Base-by-base conservation (phyloP, 2,329 filamentous ascomycete genomes). In the Stenocarpella maydis region DNA sequence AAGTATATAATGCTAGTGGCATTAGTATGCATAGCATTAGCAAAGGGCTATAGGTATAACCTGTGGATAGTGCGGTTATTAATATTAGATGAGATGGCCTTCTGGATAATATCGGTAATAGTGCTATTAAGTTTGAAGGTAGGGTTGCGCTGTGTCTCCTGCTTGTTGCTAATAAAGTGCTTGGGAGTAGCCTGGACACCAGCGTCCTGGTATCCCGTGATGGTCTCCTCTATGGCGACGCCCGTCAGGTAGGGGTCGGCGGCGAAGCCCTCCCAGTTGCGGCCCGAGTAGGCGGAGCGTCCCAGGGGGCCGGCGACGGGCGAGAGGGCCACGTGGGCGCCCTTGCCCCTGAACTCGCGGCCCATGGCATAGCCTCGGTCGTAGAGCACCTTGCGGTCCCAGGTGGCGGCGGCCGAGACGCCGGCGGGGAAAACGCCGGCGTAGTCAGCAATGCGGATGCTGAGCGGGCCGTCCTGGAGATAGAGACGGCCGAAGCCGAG, bases 181-280 rank as follows among this genome's bases (percentile, higher is more conserved):
- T 88, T 87, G 52, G 83, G 84, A 52, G 78, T 82, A 28, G 85
- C 83, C 77, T 86, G 85, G 1, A 86, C 81, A 14, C 85, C 84
- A 10, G 78, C 80, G 41, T 77, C 75, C 77, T 89, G 86, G 77
- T 88, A 82, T 0, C 83, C 90, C 72, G 85, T 81, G 67, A 92
- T 83, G 0, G 89, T 91, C 77, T 90, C 85, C 21, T 82, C 83
- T 75, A 90, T 86, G 14, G 86, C 87, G 71, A 91, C 82, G 24
- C 90, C 90, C 24, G 88, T 71, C 0, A 95, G 84, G 65, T 95
- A 93, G 0, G 93, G 92, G 76, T 96, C 93, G 1, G 90, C 84
- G 0, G 92, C 91, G 76, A 95, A 96, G 0, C 90, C 92, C 78
- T 96, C 93, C 93, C 93, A 97, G 76, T 93, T 94, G 47, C 93